A percentile compares a stretch with the other conserved stretches of the same genome.
phyloP scores from a whole-genome alignment of 208 protist genomes.

The Perkinsela sp. region DNA sequence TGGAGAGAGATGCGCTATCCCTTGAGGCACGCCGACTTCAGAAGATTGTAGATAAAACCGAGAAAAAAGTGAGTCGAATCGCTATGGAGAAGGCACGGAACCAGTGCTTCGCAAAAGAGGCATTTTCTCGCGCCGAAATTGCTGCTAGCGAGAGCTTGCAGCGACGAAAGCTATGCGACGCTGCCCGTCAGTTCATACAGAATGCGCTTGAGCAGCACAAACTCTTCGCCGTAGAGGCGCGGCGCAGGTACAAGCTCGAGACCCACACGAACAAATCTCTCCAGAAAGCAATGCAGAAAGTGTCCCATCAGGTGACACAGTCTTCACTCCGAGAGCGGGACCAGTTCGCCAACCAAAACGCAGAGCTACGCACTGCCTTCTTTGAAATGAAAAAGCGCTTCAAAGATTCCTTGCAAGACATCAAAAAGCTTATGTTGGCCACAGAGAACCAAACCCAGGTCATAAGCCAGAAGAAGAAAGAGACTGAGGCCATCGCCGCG shows the following conservation, averaged over 20 bases:
- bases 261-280: not conserved
- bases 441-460: not conserved
- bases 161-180: no score
- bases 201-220: not conserved
- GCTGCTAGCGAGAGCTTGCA: not conserved
- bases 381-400: not conserved
- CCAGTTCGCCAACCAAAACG: not conserved
- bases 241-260: not conserved
- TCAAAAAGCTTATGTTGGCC: not conserved
- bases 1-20: not conserved
- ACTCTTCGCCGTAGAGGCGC: not conserved
- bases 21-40: not conserved
- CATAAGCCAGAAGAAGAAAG: not conserved
- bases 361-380: not conserved
- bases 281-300: not conserved
- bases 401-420: not conserved
- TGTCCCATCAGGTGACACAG: not conserved
- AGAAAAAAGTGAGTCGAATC: not conserved
- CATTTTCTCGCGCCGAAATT: not conserved
- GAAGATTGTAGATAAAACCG: not conserved
- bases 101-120: not conserved
- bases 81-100: not conserved
- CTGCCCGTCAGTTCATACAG: no score
- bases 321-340: not conserved
- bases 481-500: not conserved